Base-by-base conservation (phyloP, 2,329 filamentous ascomycete genomes). In the Exophiala sideris region DNA sequence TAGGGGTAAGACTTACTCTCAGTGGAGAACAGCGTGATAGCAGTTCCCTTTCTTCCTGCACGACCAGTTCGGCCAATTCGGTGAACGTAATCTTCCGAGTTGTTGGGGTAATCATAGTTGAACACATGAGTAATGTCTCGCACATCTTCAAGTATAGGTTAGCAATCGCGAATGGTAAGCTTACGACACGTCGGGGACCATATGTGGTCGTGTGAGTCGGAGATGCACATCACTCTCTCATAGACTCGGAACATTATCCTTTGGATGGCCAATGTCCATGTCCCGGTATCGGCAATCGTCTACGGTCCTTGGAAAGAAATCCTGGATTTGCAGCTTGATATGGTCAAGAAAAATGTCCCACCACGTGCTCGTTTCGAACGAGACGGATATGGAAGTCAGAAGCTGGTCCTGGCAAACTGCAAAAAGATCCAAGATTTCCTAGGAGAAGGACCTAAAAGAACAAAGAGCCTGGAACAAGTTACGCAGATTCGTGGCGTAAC, bases 31-130 rank as follows among this genome's bases (percentile, higher is more conserved):
- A 99, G 84, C 63, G 94, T 97, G 71, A 97, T 97, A 72, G 94
- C 94, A 67, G 91, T 97, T 78, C 94, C 94, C 63, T 87, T 89
- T 68, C 87, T 87, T 78, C 94, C 94, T 71, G 82, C 82, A 79
- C 83, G 82, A 75, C 79, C 83, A 70, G 83, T 86, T 76, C 83
- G 81, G 70, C 83, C 83, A 71, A 85, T 85, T 69, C 83, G 82
- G 72, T 86, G 83, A 70, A 86, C 80, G 67, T 86, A 86, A 68
- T 86, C 83, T 72, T 86, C 83, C 67, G 82, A 85, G 72, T 86
- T 97, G 81, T 97, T 97, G 74, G 92, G 92, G 77, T 97, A 97
- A 75, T 97, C 94, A 89, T 97, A 96, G 86, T 97, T 97, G 79
- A 99, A 84, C 78, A 99, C 94, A 80, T 99, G 94, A 78, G 94